Percentiles rank a stretch among this genome's conserved stretches.
Conservation (phyloP, 179 eudicot species). For the Silene coronaria region DNA sequence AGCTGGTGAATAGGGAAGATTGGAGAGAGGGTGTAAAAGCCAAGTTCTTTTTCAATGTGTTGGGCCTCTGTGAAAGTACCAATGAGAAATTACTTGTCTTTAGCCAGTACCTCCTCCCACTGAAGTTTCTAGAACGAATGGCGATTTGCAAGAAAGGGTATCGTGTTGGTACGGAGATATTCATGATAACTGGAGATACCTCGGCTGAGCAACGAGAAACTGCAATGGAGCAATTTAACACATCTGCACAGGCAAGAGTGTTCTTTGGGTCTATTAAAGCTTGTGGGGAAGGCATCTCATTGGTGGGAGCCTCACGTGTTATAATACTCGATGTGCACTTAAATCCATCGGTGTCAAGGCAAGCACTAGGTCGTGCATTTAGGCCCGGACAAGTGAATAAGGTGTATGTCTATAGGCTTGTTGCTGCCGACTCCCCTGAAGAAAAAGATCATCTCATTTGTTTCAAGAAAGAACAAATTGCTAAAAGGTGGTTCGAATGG, state of each 20-base stretch:
- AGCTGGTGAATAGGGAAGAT: slow-evolving; percentile 36
- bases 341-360: slow-evolving; percentile 87
- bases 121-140: slow-evolving; percentile 68
- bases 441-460: slow-evolving; percentile 54
- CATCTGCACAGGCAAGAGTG: slow-evolving; percentile 57
- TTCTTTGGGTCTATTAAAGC: slow-evolving; percentile 91
- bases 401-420: slow-evolving; percentile 49
- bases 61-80: slow-evolving; percentile 56
- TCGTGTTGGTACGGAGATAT: slow-evolving; percentile 55
- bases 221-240: slow-evolving; percentile 69
- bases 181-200: slow-evolving; percentile 65
- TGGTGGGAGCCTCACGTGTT: slow-evolving; percentile 86
- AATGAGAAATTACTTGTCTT: slow-evolving; percentile 77
- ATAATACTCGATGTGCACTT: slow-evolving; percentile 72
- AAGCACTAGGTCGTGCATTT: slow-evolving; percentile 92
- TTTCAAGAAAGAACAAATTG: slow-evolving; percentile 56
- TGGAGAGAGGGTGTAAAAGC: slow-evolving; percentile 71
- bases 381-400: slow-evolving; percentile 80
- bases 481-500: slow-evolving; percentile 83
- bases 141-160: slow-evolving; percentile 47
- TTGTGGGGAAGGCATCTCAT: slow-evolving; percentile 96
- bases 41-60: slow-evolving; percentile 60
- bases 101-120: slow-evolving; percentile 66
- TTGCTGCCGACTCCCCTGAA: slow-evolving; percentile 61
- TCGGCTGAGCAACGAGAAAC: slow-evolving; percentile 52